Percentiles rank a stretch among this genome's conserved stretches.
Conservation (phyloP, 352 stramenopile species). For the Plasmopara muralis region DNA sequence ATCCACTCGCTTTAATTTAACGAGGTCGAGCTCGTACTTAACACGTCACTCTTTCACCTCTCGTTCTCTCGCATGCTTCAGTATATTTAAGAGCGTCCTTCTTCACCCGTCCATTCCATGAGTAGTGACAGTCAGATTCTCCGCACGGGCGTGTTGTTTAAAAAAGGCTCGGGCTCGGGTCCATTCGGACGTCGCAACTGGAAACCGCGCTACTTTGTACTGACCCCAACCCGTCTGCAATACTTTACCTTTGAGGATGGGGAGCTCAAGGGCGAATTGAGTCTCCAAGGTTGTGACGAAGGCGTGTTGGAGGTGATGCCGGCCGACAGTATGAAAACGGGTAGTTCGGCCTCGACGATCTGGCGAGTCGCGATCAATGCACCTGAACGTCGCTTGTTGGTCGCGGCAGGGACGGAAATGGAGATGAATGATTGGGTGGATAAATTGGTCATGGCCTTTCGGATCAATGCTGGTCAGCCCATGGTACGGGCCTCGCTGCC, state of each 20-base stretch:
- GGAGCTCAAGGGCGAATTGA: constrained; percentile 63
- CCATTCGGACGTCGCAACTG: constrained; percentile 69
- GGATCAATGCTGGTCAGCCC: constrained; percentile 42
- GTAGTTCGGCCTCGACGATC: constrained; percentile 63
- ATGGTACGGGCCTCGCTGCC: constrained; percentile 27
- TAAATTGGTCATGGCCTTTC: constrained; percentile 62
- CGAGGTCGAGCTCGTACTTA: neutral
- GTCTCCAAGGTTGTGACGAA: constrained; percentile 53
- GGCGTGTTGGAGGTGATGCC: constrained; percentile 75
- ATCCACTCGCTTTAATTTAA: no score
- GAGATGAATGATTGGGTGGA: constrained; percentile 85
- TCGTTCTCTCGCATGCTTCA: neutral
- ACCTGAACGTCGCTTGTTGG: constrained; percentile 44
- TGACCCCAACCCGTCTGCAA: constrained; percentile 47
- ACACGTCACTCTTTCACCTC: neutral
- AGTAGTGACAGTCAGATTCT: constrained; percentile 40
- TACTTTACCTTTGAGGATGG: constrained; percentile 83
- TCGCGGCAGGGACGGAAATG: constrained; percentile 67
- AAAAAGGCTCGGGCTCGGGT: constrained; percentile 59
- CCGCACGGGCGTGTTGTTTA: constrained; percentile 77
- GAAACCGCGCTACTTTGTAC: constrained; percentile 77
- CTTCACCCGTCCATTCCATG: neutral
- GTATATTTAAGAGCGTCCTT: neutral
- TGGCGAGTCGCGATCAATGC: constrained; percentile 74
- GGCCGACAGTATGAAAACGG: constrained; percentile 63